These are phyloP conservation scores for Wickerhamomyces pijperi DNA, from an alignment of 805 yeast species.

Conservation along the genomic window DNA sequence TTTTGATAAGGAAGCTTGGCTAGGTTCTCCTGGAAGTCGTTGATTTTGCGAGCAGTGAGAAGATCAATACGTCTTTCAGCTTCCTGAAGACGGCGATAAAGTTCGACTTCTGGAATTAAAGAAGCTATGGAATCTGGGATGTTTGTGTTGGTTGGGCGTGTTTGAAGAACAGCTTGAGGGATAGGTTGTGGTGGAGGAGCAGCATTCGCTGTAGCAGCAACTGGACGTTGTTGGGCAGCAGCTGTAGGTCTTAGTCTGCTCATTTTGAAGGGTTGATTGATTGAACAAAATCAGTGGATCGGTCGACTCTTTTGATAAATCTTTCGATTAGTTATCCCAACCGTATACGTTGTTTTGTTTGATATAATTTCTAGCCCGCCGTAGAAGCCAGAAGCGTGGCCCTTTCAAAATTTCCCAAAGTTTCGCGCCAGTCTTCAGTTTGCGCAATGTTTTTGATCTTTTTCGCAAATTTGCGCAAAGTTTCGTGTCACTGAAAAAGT, in stretches of 20 bases:
- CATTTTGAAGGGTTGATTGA: too few relatives aligned
- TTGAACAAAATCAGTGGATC: too few relatives aligned
- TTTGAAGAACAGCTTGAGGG: slow-evolving; percentile 12
- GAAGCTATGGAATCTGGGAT: slow-evolving; percentile 34
- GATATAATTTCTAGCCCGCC: too few relatives aligned
- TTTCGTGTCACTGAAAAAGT: too few relatives aligned
- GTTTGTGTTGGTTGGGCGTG: slow-evolving; percentile 42
- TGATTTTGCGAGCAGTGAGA: slow-evolving; percentile 67
- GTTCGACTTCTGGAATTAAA: slow-evolving; percentile 57
- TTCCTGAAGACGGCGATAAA: slow-evolving; percentile 59
- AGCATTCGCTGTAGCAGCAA: neutral
- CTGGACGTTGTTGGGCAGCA: neutral
- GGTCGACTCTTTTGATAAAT: too few relatives aligned
- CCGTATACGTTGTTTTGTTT: too few relatives aligned
- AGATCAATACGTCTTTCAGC: slow-evolving; percentile 81
- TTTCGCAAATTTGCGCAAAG: too few relatives aligned
- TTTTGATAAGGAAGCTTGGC: slow-evolving; percentile 33
- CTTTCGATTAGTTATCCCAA: too few relatives aligned
- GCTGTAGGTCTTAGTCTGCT: neutral
- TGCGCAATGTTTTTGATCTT: too few relatives aligned
- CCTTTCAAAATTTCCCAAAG: too few relatives aligned
- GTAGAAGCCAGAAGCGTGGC: too few relatives aligned
- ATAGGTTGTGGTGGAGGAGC: slow-evolving; percentile 3
- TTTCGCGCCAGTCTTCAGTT: too few relatives aligned
- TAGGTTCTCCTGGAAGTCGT: slow-evolving; percentile 70